Evolutionary conservation across 306 rosid species (phyloP).

Genomic region (Prinsepia uniflora): DNA sequence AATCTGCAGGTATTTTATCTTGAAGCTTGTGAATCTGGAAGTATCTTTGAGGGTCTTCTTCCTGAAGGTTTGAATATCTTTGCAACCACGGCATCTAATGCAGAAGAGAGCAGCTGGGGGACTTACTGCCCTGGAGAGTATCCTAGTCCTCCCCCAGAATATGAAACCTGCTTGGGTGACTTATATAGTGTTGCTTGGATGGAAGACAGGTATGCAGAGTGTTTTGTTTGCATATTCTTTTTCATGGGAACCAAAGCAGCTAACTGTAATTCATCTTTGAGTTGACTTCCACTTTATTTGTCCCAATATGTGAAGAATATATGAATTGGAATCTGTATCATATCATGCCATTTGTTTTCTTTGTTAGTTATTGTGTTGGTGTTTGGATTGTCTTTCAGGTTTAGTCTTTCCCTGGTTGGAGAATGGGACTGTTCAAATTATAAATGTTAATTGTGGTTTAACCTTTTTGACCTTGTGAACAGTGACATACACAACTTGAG

Average conservation of each 20-base stretch:
- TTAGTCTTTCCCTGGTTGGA: neutral
- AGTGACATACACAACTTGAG: slow-evolving; percentile 77
- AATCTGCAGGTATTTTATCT: slow-evolving; percentile 78
- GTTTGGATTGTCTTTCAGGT: neutral
- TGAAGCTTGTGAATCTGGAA: slow-evolving; percentile 96
- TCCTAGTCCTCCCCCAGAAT: slow-evolving; percentile 85
- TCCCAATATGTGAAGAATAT: neutral
- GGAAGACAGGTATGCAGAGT: slow-evolving; percentile 76
- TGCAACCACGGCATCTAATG: slow-evolving; percentile 86
- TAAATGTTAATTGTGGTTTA: neutral
- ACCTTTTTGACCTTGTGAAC: slow-evolving; percentile 34
- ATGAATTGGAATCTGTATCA: neutral
- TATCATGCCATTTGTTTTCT: neutral
- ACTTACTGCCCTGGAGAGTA: slow-evolving; percentile 83
- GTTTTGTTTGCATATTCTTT: neutral
- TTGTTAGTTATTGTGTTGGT: neutral
- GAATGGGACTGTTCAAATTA: neutral
- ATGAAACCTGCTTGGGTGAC: slow-evolving; percentile 83
- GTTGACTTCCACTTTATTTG: neutral
- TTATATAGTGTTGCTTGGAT: slow-evolving; percentile 92
- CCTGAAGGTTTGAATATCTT: slow-evolving; percentile 73
- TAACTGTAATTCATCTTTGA: neutral
- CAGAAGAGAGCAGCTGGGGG: slow-evolving; percentile 95
- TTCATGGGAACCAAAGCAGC: slow-evolving; percentile 13
- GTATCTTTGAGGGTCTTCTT: slow-evolving; percentile 92